Percentiles rank a stretch among this genome's conserved stretches.
These are phyloP conservation scores for Alternaria ethzedia DNA, from an alignment of 2,329 filamentous ascomycete species.

Conservation along the genomic window DNA sequence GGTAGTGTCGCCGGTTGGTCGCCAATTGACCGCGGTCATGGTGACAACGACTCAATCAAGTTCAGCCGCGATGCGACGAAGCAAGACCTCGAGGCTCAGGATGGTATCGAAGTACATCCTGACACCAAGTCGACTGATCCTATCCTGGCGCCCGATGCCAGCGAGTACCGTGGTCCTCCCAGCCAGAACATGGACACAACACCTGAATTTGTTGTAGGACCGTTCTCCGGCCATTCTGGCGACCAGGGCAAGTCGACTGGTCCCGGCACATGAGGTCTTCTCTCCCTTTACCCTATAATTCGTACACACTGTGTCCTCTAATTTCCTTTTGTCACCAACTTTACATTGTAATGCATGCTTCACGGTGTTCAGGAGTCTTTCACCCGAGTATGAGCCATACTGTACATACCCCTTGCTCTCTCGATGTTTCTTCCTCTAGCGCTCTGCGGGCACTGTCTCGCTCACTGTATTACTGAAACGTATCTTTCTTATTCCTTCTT, in stretches of 20 bases:
- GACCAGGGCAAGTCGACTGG: slow-evolving; percentile 14
- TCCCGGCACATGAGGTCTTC: slow-evolving; percentile 1
- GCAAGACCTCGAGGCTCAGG: slow-evolving; percentile 52
- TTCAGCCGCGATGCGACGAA: slow-evolving; percentile 44
- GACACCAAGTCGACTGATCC: slow-evolving; percentile 57
- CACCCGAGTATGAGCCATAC: neutral
- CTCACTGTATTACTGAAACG: slow-evolving; percentile 13
- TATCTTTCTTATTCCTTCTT: neutral
- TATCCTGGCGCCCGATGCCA: slow-evolving; percentile 53
- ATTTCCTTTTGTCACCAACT: slow-evolving; percentile 3
- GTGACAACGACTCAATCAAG: slow-evolving; percentile 51
- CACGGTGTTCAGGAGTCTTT: slow-evolving; percentile 8
- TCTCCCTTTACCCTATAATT: neutral
- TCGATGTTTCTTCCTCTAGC: neutral
- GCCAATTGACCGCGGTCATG: slow-evolving; percentile 63
- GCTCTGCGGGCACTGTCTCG: neutral
- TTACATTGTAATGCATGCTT: slow-evolving; percentile 11
- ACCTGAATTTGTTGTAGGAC: slow-evolving; percentile 51
- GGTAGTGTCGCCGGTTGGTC: slow-evolving; percentile 80
- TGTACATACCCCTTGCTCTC: slow-evolving; percentile 18
- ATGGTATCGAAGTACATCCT: slow-evolving; percentile 57
- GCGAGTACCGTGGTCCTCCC: slow-evolving; percentile 49
- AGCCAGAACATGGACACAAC: slow-evolving; percentile 54
- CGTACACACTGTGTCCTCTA: neutral
- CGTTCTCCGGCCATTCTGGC: slow-evolving; percentile 47